Evolutionary conservation across 1,139 yeast species (phyloP), one percentile per base, ranked within the genome.

Genomic region (Sporopachydermia cereana): DNA sequence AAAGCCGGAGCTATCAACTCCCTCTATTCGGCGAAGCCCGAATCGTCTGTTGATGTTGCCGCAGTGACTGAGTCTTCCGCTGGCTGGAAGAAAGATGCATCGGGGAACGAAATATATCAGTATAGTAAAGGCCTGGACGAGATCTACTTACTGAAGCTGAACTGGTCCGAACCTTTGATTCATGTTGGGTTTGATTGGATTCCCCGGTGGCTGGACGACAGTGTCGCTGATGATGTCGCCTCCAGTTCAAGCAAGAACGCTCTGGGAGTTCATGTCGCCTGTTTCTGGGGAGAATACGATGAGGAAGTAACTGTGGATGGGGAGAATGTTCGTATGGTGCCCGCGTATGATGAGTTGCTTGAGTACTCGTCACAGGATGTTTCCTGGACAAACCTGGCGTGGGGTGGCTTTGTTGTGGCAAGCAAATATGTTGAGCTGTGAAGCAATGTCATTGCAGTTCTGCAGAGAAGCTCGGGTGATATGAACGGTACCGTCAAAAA

Each of bases 171-270:
- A 44, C 53, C 60, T 2, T 64, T 68, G 1, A 82, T 76, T 55
- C 82, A 72, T 51, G 51, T 86, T 44, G 84, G 80, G 1, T 57
- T 86, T 47, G 84, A 83, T 55, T 85, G 95, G 95, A 67, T 83
- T 41, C 94, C 94, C 3, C 72, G 72, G 47, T 68, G 80, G 48
- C 68, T 75, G 50, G 76, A 73, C 36, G 68, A 66, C 44, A 68
- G 63, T 22, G 63, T 58, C 20, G 62, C 57, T 16, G 69, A 64
- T 21, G 68, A 59, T 46, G 41, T 24, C 36, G 36, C 4, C 25
- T 9, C 27, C 27, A n/a, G 21, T 30, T 45, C 46, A 58, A 60
- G 30, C 60, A 43, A 12, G 36, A 51, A 55, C 27, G 44, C 52
- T 7, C 52, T 85, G 47, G 81, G 80, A 2, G 67, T 84, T 1